Base-by-base conservation (phyloP, 495 filamentous ascomycete species). In the Neurospora terricola region DNA sequence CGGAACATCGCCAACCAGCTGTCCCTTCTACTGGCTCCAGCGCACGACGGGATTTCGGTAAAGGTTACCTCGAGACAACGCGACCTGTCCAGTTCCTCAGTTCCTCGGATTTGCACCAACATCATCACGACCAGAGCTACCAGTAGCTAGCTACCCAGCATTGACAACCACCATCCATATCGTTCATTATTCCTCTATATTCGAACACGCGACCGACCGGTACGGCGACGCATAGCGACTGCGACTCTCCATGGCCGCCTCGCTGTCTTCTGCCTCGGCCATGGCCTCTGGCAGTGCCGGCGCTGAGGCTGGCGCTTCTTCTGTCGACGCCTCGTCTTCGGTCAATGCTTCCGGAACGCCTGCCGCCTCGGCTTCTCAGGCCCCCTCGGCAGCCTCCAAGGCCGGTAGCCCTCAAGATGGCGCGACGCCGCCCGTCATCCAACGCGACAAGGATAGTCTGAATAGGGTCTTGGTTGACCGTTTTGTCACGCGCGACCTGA, bases 401-500 rank as follows among this genome's bases (percentile, higher is more conserved):
- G 72, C 76, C 40, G 78, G 78, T 74, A 79, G 81, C 42, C 81
- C 78, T 8, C 43, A 73, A 30, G 11, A 78, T 69, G 73, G 79
- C 62, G 74, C 81, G 36, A 62, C 78, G 34, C 38, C 70, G 38
- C 45, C 72, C 5, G 72, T 80, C 21, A 77, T 79, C 11, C 76
- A 77, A 62, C 84, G 84, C 79, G 83, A 85, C 76, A 84, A 85
- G 75, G 82, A 82, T 40, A 74, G 79, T 36, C 79, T 83, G 48
- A 85, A 90, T 16, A 88, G 88, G 76, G 85, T 92, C 36, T 77
- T 91, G 70, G 84, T 97, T 70, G 88, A 94, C 45, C 88, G 93
- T 75, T 95, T 92, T 83, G 88, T 92, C 74, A 89, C 89, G 75
- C 91, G 92, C 78, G 94, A 97, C 77, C 86, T 90, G 69, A 78